Percentiles rank a stretch among this genome's conserved stretches.
Conservation (phyloP, 164 flowering plant species). For the Aristolochia contorta region DNA sequence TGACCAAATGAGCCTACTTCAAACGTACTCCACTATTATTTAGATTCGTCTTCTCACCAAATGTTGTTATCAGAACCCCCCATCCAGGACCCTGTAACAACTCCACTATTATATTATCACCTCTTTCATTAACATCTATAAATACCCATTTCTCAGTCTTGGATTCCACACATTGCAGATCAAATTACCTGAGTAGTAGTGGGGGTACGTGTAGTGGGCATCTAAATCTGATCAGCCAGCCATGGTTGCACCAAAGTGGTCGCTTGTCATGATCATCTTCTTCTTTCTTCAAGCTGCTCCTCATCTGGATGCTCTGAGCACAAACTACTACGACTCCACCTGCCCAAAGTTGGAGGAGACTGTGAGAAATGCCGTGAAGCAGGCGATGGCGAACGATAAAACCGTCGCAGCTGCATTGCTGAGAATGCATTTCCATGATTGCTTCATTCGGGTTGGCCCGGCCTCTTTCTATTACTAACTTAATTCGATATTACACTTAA, state of each 20-base stretch:
- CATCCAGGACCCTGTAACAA: not conserved
- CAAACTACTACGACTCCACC: constrained; percentile 50
- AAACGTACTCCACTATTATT: constrained; percentile 5
- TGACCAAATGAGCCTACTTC: constrained; percentile 6
- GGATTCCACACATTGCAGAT: not conserved
- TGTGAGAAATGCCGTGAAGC: constrained; percentile 38
- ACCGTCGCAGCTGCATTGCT: constrained; percentile 77
- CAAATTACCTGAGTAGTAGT: too few relatives aligned
- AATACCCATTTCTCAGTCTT: not conserved
- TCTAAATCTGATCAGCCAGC: constrained; percentile 29
- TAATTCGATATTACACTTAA: too few relatives aligned
- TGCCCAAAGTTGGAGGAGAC: constrained; percentile 53
- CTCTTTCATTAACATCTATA: constrained; percentile 1
- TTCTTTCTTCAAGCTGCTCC: constrained; percentile 11
- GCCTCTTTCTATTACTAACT: not conserved
- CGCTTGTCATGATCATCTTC: constrained; percentile 13
- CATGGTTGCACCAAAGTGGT: constrained; percentile 14
- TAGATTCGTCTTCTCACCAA: not conserved
- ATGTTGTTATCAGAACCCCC: constrained; percentile 5
- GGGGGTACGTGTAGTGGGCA: too few relatives aligned
- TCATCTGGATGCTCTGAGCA: constrained; percentile 35
- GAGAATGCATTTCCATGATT: constrained; percentile 87
- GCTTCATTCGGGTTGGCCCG: constrained; percentile 61
- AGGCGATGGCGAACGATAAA: constrained; percentile 40
- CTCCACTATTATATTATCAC: not conserved